Evolutionary conservation across 2,329 filamentous ascomycete genomes (phyloP), one percentile per base, ranked within the genome.

Genomic region (Cordyceps javanica): DNA sequence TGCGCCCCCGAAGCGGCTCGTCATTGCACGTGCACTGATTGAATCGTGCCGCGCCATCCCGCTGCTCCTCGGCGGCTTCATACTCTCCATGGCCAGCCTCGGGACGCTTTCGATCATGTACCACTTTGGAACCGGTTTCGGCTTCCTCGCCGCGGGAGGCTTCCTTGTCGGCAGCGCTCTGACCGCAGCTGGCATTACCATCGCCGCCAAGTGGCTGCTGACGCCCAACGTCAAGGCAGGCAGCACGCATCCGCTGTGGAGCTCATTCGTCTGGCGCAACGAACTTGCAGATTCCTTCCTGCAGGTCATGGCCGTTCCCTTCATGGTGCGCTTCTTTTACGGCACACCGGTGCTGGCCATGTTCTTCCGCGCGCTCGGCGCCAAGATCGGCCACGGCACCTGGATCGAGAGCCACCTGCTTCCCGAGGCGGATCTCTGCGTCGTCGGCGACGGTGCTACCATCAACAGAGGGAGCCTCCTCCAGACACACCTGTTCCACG

Each of bases 261-360:
- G 62, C 54, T 62, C 61, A 2, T 64, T 64, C 30, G 63, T 64
- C 38, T 64, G 63, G 63, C 62, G 63, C 55, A 64, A 64, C 46
- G 63, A 85, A 58, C 72, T 89, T 44, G 88, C 85, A 16, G 81
- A 83, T 63, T 68, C 71, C 28, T 86, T 89, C 65, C 72, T 89
- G 46, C 76, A 81, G 51, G 59, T 58, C 9, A 46, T 64, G 9
- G 62, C 60, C 10, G 54, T 63, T 1, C 63, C 63, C 4, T 61
- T 60, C 49, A 46, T 63, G 42, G 59, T 60, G 2, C 41, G 39
- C 14, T 38, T 45, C 23, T 59, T 58, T 52, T 63, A 63, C 55
- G 63, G 63, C 58, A 64, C 63, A 3, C 62, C 63, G 0, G 23
- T 64, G 2, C 59, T 64, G 11, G 48, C 44, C 28, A 52, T 57